Base-by-base conservation (phyloP, 2,329 filamentous ascomycete species). In the Ophiostoma sp. region DNA sequence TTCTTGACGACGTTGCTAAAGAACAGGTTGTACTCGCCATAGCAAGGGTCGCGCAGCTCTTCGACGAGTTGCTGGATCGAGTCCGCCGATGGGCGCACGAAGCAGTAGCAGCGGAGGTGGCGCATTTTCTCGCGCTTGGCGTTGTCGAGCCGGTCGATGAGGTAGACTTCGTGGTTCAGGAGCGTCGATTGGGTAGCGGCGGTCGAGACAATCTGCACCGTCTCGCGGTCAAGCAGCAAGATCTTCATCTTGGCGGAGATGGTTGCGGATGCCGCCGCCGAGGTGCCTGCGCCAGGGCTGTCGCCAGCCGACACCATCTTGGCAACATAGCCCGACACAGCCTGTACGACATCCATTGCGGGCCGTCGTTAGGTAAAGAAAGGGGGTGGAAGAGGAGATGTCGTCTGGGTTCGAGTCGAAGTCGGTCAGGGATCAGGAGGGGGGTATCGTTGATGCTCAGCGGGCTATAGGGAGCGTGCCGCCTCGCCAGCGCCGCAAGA, bases 1-100 rank as follows among this genome's bases (percentile, higher is more conserved):
- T 99, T 99, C 78, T 96, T 96, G 75, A 95, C 89, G 69, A 99
- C 90, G 77, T 99, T 99, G 82, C 93, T 98, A 78, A 99, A 97
- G 78, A 96, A 97, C 68, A 99, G 85, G 76, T 96, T 88, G 79
- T 99, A 99, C 80, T 99, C 95, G 72, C 95, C 94, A 74, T 99
- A 99, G 77, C 93, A 97, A 4, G 95, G 96, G 65, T 98, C 94
- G 70, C 95, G 87, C 68, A 99, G 84, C 81, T 99, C 95, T 75
- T 99, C 95, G 73, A 99, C 94, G 67, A 99, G 85, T 71, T 91
- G 87, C 76, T 99, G 93, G 75, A 98, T 93, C 5, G 94, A 96
- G 73, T 96, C 92, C 12, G 94, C 85, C 0, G 94, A 97, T 7
- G 95, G 95, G 55, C 96, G 89, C 64, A 99, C 86, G 73, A 99